A percentile compares a stretch with the other conserved stretches of the same genome.
These are phyloP conservation scores for Malassezia yamatoensis DNA, from an alignment of 1,284 basidiomycete species.

Conservation along the genomic window DNA sequence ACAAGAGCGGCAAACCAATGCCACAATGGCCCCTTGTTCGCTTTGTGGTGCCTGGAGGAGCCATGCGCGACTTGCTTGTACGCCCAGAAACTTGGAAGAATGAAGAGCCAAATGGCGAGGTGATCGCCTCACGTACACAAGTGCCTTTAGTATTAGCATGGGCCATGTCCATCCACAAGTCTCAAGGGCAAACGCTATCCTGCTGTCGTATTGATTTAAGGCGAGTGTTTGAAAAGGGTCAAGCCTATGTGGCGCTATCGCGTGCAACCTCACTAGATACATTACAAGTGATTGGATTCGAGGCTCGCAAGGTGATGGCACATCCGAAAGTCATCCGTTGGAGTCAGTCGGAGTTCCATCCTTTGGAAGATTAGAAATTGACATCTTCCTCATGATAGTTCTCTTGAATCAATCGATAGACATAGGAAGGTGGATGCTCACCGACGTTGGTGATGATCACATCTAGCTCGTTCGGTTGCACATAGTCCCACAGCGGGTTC, in stretches of 20 bases:
- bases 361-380: conserved; percentile 17
- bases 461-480: conserved; percentile 79
- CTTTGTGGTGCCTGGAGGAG: conserved; percentile 27
- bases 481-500: conserved; percentile 88
- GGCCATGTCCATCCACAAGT: conserved; percentile 48
- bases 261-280: conserved; percentile 84
- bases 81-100: conserved; percentile 47
- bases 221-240: conserved; percentile 49
- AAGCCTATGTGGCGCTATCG: conserved; percentile 90
- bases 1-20: conserved; percentile 2
- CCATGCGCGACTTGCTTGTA: conserved; percentile 28
- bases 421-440: conserved; percentile 46
- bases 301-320: conserved; percentile 35
- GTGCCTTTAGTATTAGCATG: conserved; percentile 46
- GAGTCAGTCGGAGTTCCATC: conserved; percentile 18
- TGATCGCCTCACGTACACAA: conserved; percentile 44
- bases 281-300: conserved; percentile 77
- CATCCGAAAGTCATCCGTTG: conserved; percentile 38
- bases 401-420: conserved; percentile 47
- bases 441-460: conserved; percentile 84
- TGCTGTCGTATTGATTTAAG: conserved; percentile 42
- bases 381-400: conserved; percentile 37
- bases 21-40: conserved; percentile 36
- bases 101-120: conserved; percentile 45
- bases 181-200: conserved; percentile 44